A percentile compares a stretch with the other conserved stretches of the same genome.
These are phyloP conservation scores for Barnettozyma vustinii DNA, from an alignment of 805 yeast species.

Conservation along the genomic window DNA sequence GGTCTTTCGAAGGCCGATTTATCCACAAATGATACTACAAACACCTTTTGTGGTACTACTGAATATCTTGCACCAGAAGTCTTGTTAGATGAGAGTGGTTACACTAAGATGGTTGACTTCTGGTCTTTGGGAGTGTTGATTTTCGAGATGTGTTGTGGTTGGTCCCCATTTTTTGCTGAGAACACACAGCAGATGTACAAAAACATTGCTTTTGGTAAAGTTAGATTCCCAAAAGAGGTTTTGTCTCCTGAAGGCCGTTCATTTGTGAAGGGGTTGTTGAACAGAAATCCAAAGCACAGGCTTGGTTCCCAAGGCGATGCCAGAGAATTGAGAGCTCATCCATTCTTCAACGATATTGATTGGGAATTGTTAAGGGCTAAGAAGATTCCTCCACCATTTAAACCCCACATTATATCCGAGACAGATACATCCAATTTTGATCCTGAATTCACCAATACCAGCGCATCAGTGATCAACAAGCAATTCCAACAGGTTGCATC, in stretches of 20 bases:
- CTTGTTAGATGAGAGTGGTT: constrained; percentile 89
- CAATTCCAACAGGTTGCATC: constrained; percentile 47
- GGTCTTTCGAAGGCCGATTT: constrained; percentile 94
- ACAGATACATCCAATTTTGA: constrained; percentile 96
- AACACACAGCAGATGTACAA: constrained; percentile 98
- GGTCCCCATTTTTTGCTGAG: constrained; percentile 98
- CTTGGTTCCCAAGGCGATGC: constrained; percentile 91
- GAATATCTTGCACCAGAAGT: constrained; percentile 98
- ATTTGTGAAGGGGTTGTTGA: constrained; percentile 90
- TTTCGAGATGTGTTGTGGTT: constrained; percentile 99
- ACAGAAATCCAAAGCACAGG: constrained; percentile 94
- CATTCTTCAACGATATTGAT: constrained; percentile 86
- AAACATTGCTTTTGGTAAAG: constrained; percentile 97
- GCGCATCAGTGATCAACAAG: constrained; percentile 74
- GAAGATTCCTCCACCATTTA: constrained; percentile 92
- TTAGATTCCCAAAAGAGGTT: constrained; percentile 94
- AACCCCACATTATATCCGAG: constrained; percentile 87
- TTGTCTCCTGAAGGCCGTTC: constrained; percentile 89
- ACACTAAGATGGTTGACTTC: constrained; percentile 98
- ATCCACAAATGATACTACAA: constrained; percentile 77
- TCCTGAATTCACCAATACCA: constrained; percentile 92
- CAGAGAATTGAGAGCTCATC: constrained; percentile 84
- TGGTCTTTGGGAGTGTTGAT: constrained; percentile 97
- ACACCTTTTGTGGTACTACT: constrained; percentile 97
- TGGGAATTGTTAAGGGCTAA: constrained; percentile 78